phyloP scores from a whole-genome alignment of 305 asterid species.

The Ilex paraguariensis region DNA sequence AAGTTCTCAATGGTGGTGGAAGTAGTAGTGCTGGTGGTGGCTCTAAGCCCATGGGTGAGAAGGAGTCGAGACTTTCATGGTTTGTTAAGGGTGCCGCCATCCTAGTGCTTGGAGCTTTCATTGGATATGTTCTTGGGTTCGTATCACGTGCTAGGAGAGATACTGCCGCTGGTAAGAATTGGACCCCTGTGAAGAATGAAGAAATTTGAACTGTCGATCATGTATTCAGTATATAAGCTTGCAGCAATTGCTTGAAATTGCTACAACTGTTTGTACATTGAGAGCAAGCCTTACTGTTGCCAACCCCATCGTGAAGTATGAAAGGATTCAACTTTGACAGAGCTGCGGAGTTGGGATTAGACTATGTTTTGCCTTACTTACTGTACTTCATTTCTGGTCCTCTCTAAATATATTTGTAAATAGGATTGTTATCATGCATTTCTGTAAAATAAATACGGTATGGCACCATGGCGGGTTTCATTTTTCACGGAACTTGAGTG shows the following conservation, averaged over 20 bases:
- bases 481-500: too few relatives aligned
- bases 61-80: conserved; percentile 33
- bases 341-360: too few relatives aligned
- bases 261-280: conserved; percentile 5
- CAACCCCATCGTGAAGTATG: too few relatives aligned
- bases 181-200: conserved; percentile 66
- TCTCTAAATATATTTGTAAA: too few relatives aligned
- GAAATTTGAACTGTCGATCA: conserved; percentile 27
- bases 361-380: too few relatives aligned
- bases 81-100: conserved; percentile 44
- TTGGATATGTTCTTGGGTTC: conserved; percentile 61
- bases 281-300: not conserved
- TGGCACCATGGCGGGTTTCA: too few relatives aligned
- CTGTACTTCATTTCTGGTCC: too few relatives aligned
- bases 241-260: not conserved
- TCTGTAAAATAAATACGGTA: too few relatives aligned
- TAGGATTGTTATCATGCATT: too few relatives aligned
- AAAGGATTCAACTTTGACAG: too few relatives aligned
- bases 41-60: not conserved
- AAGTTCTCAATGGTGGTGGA: conserved; percentile 42
- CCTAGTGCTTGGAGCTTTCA: conserved; percentile 57
- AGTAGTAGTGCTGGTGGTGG: conserved; percentile 4
- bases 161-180: conserved; percentile 16
- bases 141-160: conserved; percentile 37
- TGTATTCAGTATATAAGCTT: conserved; percentile 2